Conservation (phyloP, 805 yeast genomes). For the Pichia gijzeniarum region DNA sequence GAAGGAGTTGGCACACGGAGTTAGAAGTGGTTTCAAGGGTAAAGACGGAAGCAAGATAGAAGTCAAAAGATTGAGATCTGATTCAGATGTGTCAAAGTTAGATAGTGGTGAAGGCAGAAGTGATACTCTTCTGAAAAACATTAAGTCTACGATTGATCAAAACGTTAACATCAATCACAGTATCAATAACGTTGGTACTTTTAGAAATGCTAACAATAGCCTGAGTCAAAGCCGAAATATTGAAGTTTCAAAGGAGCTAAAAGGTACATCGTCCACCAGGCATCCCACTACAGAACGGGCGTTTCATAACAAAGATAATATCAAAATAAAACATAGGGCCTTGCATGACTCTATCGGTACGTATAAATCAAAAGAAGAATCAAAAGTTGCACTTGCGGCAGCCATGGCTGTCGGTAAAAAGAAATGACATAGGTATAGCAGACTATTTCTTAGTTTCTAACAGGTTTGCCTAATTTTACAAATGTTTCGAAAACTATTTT, state of each 20-base stretch:
- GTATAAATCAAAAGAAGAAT: background rate
- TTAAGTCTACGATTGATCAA: too few relatives aligned
- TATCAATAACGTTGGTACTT: too few relatives aligned
- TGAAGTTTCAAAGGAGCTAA: too few relatives aligned
- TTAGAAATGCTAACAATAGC: too few relatives aligned
- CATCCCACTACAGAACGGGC: background rate
- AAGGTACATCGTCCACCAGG: too few relatives aligned
- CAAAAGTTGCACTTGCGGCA: constrained; percentile 9
- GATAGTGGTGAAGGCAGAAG: background rate
- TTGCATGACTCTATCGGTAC: too few relatives aligned
- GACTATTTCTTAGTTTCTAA: background rate
- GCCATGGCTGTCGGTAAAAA: constrained; percentile 9
- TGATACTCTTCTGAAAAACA: background rate
- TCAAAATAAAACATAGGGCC: background rate
- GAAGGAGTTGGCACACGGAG: constrained; percentile 6
- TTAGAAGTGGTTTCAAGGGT: constrained; percentile 2
- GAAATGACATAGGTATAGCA: background rate
- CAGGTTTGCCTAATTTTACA: background rate
- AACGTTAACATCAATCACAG: too few relatives aligned
- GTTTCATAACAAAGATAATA: background rate
- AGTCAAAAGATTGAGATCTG: background rate
- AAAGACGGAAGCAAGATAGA: background rate
- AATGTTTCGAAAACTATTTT: too few relatives aligned
- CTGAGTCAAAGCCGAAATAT: too few relatives aligned
- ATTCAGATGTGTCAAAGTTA: background rate